Evolutionary conservation across 768 basidiomycete genomes (phyloP).

Genomic region (Hebeloma cylindrosporum): DNA sequence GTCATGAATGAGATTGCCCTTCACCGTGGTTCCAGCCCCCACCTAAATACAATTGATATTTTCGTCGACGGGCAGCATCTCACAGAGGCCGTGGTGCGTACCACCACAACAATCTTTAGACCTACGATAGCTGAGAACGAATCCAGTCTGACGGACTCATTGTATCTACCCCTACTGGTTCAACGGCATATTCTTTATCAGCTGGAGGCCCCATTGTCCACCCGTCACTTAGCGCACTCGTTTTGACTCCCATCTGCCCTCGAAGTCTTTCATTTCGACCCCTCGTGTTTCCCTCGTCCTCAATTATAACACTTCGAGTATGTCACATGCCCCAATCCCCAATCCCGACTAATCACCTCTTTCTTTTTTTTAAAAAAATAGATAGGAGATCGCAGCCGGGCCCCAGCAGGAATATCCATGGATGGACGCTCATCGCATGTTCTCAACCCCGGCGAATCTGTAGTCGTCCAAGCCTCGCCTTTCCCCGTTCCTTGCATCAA

Average conservation of each 20-base stretch:
- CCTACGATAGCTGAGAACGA: slow-evolving; percentile 5
- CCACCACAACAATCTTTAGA: slow-evolving; percentile 5
- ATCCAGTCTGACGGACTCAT: slow-evolving; percentile 88
- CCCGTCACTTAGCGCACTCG: slow-evolving; percentile 84
- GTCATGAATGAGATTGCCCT: slow-evolving; percentile 97
- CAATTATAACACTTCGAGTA: slow-evolving; percentile 72
- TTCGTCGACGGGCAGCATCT: slow-evolving; percentile 94
- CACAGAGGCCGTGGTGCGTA: slow-evolving; percentile 89
- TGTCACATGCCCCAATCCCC: slow-evolving; percentile 24
- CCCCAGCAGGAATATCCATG: slow-evolving; percentile 89
- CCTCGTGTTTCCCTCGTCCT: slow-evolving; percentile 84
- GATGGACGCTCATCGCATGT: slow-evolving; percentile 86
- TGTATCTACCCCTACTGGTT: slow-evolving; percentile 94
- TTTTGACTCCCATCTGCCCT: slow-evolving; percentile 95
- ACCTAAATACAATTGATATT: slow-evolving; percentile 90
- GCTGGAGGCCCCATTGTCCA: slow-evolving; percentile 97
- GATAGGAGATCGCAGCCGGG: slow-evolving; percentile 84
- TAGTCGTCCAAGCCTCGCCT: slow-evolving; percentile 80
- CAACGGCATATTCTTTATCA: slow-evolving; percentile 93
- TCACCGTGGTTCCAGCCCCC: slow-evolving; percentile 89
- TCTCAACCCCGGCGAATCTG: slow-evolving; percentile 81
- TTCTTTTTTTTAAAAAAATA: slow-evolving; percentile 28
- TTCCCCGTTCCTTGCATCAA: slow-evolving; percentile 94
- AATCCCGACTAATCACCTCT: background rate
- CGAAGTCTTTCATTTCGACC: slow-evolving; percentile 90